These are phyloP conservation scores for Xylaria digitata DNA, from an alignment of 2,329 filamentous ascomycete genomes.

Conservation along the genomic window DNA sequence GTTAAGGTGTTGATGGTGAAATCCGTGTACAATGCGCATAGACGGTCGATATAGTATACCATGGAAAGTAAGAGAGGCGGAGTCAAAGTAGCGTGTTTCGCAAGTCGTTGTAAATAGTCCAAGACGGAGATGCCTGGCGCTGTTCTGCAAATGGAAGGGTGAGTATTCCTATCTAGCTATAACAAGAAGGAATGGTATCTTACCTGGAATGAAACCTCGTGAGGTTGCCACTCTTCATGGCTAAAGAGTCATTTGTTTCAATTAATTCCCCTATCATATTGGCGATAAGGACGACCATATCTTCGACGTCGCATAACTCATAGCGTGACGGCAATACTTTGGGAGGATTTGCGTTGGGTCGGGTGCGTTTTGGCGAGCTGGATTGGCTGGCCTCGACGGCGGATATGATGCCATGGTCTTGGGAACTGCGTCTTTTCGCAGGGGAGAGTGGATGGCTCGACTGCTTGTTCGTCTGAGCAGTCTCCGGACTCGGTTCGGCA, in stretches of 20 bases:
- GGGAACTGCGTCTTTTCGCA: slow-evolving; percentile 59
- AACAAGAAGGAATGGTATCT: slow-evolving; percentile 31
- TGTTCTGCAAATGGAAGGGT: slow-evolving; percentile 55
- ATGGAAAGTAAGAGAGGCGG: slow-evolving; percentile 96
- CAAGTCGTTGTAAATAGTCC: slow-evolving; percentile 92
- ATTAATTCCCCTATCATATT: slow-evolving; percentile 98
- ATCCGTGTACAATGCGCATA: slow-evolving; percentile 90
- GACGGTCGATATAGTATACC: slow-evolving; percentile 97
- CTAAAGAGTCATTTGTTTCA: slow-evolving; percentile 88
- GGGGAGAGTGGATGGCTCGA: slow-evolving; percentile 49
- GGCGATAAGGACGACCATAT: slow-evolving; percentile 89
- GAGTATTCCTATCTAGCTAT: slow-evolving; percentile 9
- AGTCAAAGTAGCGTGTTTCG: slow-evolving; percentile 91
- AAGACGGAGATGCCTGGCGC: slow-evolving; percentile 91
- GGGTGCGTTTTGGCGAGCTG: slow-evolving; percentile 64
- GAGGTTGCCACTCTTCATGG: slow-evolving; percentile 84
- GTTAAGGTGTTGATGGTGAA: slow-evolving; percentile 98
- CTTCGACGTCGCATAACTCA: slow-evolving; percentile 82
- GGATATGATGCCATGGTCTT: slow-evolving; percentile 48
- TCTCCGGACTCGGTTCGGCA: slow-evolving; percentile 43
- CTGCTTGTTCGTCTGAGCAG: slow-evolving; percentile 35
- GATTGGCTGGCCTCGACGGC: slow-evolving; percentile 50
- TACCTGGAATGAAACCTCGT: slow-evolving; percentile 96
- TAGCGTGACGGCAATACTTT: slow-evolving; percentile 78
- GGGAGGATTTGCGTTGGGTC: slow-evolving; percentile 61